Percentiles rank a stretch among this genome's conserved stretches.
Conservation (phyloP, 2,329 filamentous ascomycete genomes). For the Fusarium kyushuense region DNA sequence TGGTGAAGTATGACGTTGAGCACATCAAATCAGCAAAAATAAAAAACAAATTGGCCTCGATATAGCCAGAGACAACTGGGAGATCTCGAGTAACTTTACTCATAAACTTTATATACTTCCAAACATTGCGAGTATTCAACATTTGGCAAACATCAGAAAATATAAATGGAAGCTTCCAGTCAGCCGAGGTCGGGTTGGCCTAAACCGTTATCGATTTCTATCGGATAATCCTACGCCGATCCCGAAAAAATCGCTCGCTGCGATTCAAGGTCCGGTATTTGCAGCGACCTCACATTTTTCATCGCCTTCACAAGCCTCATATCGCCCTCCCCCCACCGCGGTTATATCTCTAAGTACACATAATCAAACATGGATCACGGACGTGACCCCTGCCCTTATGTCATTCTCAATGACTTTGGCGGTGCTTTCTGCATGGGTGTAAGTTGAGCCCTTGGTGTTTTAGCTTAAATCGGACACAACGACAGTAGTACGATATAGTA, state of each 20-base stretch:
- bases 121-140: background rate
- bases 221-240: slow-evolving; percentile 23
- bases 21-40: too few relatives aligned
- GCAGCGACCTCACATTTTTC: slow-evolving; percentile 42
- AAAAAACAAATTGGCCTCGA: too few relatives aligned
- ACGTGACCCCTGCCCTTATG: slow-evolving; percentile 96
- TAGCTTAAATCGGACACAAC: slow-evolving; percentile 12
- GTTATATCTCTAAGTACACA: slow-evolving; percentile 16
- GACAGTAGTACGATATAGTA: slow-evolving; percentile 11
- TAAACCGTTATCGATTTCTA: slow-evolving; percentile 2
- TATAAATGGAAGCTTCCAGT: slow-evolving; percentile 35
- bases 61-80: rapidly evolving
- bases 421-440: slow-evolving; percentile 98
- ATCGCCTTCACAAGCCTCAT: slow-evolving; percentile 30
- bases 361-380: slow-evolving; percentile 83
- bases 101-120: background rate
- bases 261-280: slow-evolving; percentile 34
- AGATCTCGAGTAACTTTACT: too few relatives aligned
- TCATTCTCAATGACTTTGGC: slow-evolving; percentile 96
- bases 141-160: background rate
- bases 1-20: background rate
- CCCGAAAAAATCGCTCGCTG: slow-evolving; percentile 31
- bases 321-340: slow-evolving; percentile 4
- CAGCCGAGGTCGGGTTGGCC: slow-evolving; percentile 19
- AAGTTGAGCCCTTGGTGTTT: slow-evolving; percentile 55